These are phyloP conservation scores for Trichoderma breve DNA, from an alignment of 2,329 filamentous ascomycete genomes.

Conservation along the genomic window DNA sequence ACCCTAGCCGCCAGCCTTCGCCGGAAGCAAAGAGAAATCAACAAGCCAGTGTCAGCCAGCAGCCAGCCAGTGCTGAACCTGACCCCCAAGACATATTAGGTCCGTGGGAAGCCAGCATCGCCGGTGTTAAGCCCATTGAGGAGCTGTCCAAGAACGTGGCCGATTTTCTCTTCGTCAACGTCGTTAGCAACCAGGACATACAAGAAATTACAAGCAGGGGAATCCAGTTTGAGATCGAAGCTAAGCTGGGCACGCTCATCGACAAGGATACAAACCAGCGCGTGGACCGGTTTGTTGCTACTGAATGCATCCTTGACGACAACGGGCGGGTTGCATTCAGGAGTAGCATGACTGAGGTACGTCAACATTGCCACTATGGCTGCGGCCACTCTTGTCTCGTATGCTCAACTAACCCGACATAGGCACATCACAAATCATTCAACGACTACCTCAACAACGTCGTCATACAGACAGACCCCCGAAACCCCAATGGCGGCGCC, in stretches of 20 bases:
- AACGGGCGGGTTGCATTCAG: constrained; percentile 66
- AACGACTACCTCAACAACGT: constrained; percentile 81
- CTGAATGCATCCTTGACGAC: constrained; percentile 67
- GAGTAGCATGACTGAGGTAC: constrained; percentile 87
- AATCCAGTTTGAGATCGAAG: constrained; percentile 87
- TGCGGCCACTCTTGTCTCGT: neutral
- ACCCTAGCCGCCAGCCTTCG: constrained; percentile 45
- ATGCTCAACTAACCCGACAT: constrained; percentile 23
- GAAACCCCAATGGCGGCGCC: constrained; percentile 45
- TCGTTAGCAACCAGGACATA: constrained; percentile 65
- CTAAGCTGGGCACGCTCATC: constrained; percentile 82
- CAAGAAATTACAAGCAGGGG: constrained; percentile 61
- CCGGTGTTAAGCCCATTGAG: constrained; percentile 67
- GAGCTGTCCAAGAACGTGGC: constrained; percentile 73
- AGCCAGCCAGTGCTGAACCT: constrained; percentile 28
- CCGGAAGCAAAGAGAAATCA: constrained; percentile 43
- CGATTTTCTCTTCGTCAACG: constrained; percentile 74
- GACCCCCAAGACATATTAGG: constrained; percentile 44
- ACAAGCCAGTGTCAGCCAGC: constrained; percentile 25
- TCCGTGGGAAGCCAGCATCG: constrained; percentile 66
- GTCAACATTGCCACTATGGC: constrained; percentile 28
- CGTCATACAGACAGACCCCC: constrained; percentile 57
- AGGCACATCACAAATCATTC: constrained; percentile 77
- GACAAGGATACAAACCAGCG: constrained; percentile 69
- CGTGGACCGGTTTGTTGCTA: constrained; percentile 63